Evolutionary conservation across 805 yeast species (phyloP), one percentile per base, ranked within the genome.

Genomic region (Suhomyces tanzawaensis): DNA sequence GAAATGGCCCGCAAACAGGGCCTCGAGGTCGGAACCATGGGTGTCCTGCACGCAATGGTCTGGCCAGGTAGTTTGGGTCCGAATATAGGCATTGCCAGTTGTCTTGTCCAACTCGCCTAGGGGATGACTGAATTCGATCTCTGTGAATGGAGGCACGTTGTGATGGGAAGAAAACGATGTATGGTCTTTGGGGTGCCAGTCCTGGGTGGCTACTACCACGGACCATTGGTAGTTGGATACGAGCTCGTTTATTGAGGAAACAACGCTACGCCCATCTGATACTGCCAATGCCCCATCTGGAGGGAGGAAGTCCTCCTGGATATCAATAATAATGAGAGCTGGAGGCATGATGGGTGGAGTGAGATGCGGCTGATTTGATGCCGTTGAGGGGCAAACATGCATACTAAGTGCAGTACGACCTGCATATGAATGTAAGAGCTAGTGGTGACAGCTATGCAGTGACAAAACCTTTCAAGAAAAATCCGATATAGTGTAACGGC

Each of bases 231-330:
- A 5, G 17, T 32, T 9, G n/a, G 33, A 24, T 12, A 28, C 16
- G 29, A 87, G 59, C 1, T 69, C 51, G 21, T 71, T 57, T 24
- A 88, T 76, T 0, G 66, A 64, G 0, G 74, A 68, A 15, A 88
- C 70, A 7, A 86, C 65, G 0, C 60, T 62, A 11, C 82, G 66
- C 3, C 95, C 96, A 5, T 71, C 65, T 0, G 66, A 50, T 0
- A 88, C 93, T 0, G 93, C 95, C 30, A 90, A 62, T 0, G 93
- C 62, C 0, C 96, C 97, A 19, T 68, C 53, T 0, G 88, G 81
- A 4, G 91, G 91, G 3, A 89, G 67, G 57, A 90, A 90, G 56
- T 91, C 97, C 46, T 84, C 81, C 56, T 90, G 97, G 11, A 90
- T 62, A 51, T 90, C 98, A 13, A 90, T 75, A 0, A 90, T 72